Evolutionary conservation across 1,139 yeast species (phyloP), one percentile per base, ranked within the genome.

Genomic region (Taphrina pruni): DNA sequence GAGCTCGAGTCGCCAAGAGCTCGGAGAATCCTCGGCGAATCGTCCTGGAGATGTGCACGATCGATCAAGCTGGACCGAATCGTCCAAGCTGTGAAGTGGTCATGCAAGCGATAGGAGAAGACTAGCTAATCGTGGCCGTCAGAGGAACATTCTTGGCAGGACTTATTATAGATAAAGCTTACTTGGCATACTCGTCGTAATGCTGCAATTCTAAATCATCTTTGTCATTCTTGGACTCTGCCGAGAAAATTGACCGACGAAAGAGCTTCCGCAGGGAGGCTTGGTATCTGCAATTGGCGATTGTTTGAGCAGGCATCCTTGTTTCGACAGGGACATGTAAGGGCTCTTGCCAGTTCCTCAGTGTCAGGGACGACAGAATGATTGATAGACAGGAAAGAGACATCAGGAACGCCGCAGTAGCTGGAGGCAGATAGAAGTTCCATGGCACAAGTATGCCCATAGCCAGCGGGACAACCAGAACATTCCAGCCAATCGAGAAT

Each of bases 381-480:
- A 94, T 99, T 75, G 96, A 89, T 5, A 91, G 88, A 9, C 97
- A 89, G 74, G 97, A 89, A 75, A 90, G 80, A 0, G 97, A 97
- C 99, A 95, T 95, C 0, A 97, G 88, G 0, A 87, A 88, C 48
- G 83, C 80, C 21, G 97, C 96, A n/a, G 97, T 96, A 74, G 90
- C 86, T 75, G 95, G 88, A 14, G 97, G 97, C 69, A 94, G 89
- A 78, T 87, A 86, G 54, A 91, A 78, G 38, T 91, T 90, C 77
- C 89, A 87, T 1, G 97, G 97, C 58, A 93, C 81, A 68, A 88
- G 78, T 14, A 88, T 81, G 1, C 98, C 98, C 97, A 94, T 93
- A 0, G 99, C 97, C 76, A 94, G 85, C 1, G 99, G 99, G 57
- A 95, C 83, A 97, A 93, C 92, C 54, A 90, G 78, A 55, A 90